These are phyloP conservation scores for Annulohypoxylon moriforme DNA, from an alignment of 495 filamentous ascomycete genomes.

Conservation along the genomic window DNA sequence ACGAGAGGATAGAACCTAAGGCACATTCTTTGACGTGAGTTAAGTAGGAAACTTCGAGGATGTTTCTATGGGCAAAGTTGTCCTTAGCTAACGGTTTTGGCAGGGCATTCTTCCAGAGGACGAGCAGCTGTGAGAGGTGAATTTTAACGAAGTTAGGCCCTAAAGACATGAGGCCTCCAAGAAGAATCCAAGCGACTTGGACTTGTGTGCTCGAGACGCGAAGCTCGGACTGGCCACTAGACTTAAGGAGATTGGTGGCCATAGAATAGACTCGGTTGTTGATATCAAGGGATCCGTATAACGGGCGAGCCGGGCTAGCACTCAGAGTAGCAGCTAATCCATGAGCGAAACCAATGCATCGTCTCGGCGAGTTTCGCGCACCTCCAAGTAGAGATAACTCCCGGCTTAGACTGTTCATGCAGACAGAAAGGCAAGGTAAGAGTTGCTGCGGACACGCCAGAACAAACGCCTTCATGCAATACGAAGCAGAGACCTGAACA, in stretches of 20 bases:
- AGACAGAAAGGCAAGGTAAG: conserved; percentile 89
- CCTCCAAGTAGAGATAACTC: conserved; percentile 83
- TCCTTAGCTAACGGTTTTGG: conserved; percentile 94
- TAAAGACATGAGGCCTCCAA: conserved; percentile 94
- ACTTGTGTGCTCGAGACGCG: conserved; percentile 93
- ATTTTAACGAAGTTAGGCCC: conserved; percentile 99
- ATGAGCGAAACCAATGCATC: conserved; percentile 93
- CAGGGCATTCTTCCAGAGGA: conserved; percentile 98
- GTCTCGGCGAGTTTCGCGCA: conserved; percentile 80
- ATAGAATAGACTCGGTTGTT: conserved; percentile 91
- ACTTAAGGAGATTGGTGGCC: conserved; percentile 92
- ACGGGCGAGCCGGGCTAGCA: conserved; percentile 84
- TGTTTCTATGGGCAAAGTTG: conserved; percentile 80
- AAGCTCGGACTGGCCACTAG: conserved; percentile 89
- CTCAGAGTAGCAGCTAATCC: conserved; percentile 92
- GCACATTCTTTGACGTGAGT: conserved; percentile 97
- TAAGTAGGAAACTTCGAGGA: conserved; percentile 90
- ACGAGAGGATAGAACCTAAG: conserved; percentile 87
- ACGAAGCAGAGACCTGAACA: conserved; percentile 88
- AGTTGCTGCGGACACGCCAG: conserved; percentile 92
- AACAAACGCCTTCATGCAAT: conserved; percentile 86
- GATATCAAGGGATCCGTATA: conserved; percentile 95
- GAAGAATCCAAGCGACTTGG: conserved; percentile 97
- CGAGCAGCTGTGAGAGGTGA: conserved; percentile 90
- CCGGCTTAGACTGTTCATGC: conserved; percentile 92